A percentile compares a stretch with the other conserved stretches of the same genome.
These are phyloP conservation scores for Sanghuangporus baumii DNA, from an alignment of 1,284 basidiomycete species.

Conservation along the genomic window DNA sequence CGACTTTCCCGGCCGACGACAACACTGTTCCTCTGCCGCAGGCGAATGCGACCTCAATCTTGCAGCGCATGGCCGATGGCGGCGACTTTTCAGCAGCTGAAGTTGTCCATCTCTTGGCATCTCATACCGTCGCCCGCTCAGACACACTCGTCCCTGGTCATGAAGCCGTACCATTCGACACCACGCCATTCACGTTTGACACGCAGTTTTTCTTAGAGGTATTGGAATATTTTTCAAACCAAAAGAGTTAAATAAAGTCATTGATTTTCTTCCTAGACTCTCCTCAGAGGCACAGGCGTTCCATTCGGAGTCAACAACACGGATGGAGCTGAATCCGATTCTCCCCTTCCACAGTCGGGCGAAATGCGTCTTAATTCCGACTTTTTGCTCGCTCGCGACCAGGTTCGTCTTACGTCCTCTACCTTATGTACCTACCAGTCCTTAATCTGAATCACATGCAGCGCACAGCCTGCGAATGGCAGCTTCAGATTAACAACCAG, in stretches of 20 bases:
- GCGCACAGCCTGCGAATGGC: slow-evolving; percentile 21
- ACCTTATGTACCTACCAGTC: not conserved
- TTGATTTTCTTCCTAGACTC: not conserved
- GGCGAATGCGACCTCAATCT: slow-evolving; percentile 25
- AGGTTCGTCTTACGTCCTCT: not conserved
- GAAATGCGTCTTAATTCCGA: slow-evolving; percentile 22
- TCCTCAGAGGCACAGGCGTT: slow-evolving; percentile 18
- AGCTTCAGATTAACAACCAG: slow-evolving; percentile 17
- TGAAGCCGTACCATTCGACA: slow-evolving; percentile 19
- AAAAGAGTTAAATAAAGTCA: too few relatives aligned
- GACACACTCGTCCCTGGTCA: slow-evolving; percentile 19
- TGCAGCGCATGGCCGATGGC: slow-evolving; percentile 22
- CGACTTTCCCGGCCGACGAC: slow-evolving; percentile 24
- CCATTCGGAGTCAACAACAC: slow-evolving; percentile 16
- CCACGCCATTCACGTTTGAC: slow-evolving; percentile 21
- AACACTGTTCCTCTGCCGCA: slow-evolving; percentile 25
- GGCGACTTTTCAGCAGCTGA: slow-evolving; percentile 26
- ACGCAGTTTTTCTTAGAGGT: slow-evolving; percentile 21
- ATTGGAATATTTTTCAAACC: too few relatives aligned
- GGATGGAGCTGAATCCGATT: slow-evolving; percentile 11
- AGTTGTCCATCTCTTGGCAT: slow-evolving; percentile 26
- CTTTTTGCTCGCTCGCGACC: slow-evolving; percentile 19
- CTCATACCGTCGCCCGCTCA: slow-evolving; percentile 20
- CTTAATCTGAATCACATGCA: not conserved
- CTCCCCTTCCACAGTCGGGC: slow-evolving; percentile 12